Evolutionary conservation across 331 rosid genomes (phyloP).

Genomic region (Quercus phellos): DNA sequence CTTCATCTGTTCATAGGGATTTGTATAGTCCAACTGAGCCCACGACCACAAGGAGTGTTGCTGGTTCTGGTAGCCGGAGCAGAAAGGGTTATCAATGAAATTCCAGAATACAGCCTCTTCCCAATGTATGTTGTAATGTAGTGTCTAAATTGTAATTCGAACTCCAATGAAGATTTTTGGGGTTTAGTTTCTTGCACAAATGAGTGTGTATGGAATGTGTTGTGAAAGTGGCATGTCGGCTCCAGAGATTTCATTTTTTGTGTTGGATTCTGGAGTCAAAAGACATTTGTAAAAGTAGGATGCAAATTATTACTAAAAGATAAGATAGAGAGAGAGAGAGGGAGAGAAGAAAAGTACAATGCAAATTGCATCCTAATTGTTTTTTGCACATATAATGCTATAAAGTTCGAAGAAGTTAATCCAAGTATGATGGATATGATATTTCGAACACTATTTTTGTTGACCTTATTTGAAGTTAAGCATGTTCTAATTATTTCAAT

Average conservation of each 20-base stretch:
- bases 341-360: background rate
- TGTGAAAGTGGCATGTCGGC: background rate
- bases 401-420: too few species aligned
- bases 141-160: conserved; percentile 18
- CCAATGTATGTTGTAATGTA: conserved; percentile 16
- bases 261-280: background rate
- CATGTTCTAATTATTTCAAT: too few species aligned
- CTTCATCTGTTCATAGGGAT: conserved; percentile 42
- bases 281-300: background rate
- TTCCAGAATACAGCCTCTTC: background rate
- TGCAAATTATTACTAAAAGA: background rate
- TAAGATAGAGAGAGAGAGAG: too few species aligned
- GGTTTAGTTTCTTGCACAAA: background rate
- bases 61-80: conserved; percentile 68
- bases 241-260: background rate
- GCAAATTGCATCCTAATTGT: background rate
- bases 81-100: conserved; percentile 49
- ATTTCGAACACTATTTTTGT: background rate
- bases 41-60: conserved; percentile 24
- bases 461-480: too few species aligned
- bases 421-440: background rate
- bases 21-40: conserved; percentile 32
- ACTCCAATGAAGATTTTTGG: background rate
- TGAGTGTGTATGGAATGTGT: conserved; percentile 26
- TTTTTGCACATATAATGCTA: background rate